Evolutionary conservation across 352 stramenopile species (phyloP).

Genomic region (Phytopythium boreale): DNA sequence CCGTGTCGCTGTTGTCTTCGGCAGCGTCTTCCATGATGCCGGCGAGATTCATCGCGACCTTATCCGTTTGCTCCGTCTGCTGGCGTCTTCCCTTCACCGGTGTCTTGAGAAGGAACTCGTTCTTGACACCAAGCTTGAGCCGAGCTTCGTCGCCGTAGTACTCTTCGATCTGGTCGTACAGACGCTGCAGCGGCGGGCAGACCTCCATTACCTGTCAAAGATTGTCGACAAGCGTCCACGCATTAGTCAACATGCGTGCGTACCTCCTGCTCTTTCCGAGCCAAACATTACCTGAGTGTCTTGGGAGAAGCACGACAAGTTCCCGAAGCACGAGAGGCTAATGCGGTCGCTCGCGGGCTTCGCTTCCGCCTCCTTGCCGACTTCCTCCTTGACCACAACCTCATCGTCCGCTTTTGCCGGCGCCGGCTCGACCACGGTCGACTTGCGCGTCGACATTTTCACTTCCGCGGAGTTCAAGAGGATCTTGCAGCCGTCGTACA

Average conservation of each 20-base stretch:
- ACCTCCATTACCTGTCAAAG: constrained; percentile 35
- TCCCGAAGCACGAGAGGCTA: constrained; percentile 42
- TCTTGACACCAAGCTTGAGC: constrained; percentile 55
- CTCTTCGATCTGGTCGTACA: constrained; percentile 77
- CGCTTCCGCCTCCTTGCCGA: not conserved
- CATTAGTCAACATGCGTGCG: not conserved
- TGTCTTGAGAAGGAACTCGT: constrained; percentile 55
- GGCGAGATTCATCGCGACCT: constrained; percentile 32
- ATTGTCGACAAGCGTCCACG: not conserved
- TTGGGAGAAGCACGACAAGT: constrained; percentile 48
- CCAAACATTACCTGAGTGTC: constrained; percentile 41
- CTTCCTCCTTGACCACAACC: constrained; percentile 9
- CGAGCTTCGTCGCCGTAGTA: constrained; percentile 50
- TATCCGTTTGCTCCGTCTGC: constrained; percentile 26
- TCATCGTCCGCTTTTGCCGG: constrained; percentile 14
- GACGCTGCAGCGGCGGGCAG: constrained; percentile 57
- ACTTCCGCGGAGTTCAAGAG: constrained; percentile 79
- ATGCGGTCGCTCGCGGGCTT: constrained; percentile 33
- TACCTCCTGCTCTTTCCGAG: not conserved
- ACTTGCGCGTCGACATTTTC: constrained; percentile 52
- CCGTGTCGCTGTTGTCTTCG: constrained; percentile 41
- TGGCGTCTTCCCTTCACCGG: constrained; percentile 40
- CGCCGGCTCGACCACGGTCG: constrained; percentile 22
- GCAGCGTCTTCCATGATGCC: constrained; percentile 34
- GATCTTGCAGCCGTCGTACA: constrained; percentile 89